A percentile compares a stretch with the other conserved stretches of the same genome.
Conservation (phyloP, 2,329 filamentous ascomycete species). For the Fusarium sororula region DNA sequence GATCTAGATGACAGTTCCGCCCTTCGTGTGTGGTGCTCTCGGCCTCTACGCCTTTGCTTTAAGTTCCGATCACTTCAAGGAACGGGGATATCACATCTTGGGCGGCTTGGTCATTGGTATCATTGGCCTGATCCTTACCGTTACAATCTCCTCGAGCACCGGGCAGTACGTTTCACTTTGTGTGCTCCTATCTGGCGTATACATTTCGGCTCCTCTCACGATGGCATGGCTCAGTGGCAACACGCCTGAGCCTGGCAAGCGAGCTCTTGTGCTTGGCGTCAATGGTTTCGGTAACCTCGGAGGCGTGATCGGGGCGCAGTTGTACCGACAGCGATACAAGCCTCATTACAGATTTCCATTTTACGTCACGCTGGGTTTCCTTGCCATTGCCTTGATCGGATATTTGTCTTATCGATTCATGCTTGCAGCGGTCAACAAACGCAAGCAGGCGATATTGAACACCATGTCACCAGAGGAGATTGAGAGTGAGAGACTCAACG, state of each 20-base stretch:
- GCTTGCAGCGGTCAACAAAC: constrained; percentile 33
- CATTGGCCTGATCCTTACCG: constrained; percentile 38
- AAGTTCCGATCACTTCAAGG: constrained; percentile 38
- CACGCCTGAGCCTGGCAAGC: constrained; percentile 43
- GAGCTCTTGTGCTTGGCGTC: constrained; percentile 42
- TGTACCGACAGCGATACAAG: constrained; percentile 37
- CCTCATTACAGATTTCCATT: constrained; percentile 41
- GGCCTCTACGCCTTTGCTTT: constrained; percentile 41
- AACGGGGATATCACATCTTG: constrained; percentile 41
- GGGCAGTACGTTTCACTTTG: constrained; percentile 40
- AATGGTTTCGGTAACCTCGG: constrained; percentile 43
- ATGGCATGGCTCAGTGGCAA: constrained; percentile 44
- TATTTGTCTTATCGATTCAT: constrained; percentile 38
- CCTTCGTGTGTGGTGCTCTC: constrained; percentile 41
- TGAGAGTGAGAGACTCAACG: constrained; percentile 39
- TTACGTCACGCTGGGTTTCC: constrained; percentile 39
- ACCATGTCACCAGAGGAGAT: constrained; percentile 37
- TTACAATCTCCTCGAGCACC: constrained; percentile 33
- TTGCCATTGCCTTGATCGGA: constrained; percentile 33
- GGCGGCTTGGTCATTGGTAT: constrained; percentile 37
- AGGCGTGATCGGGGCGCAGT: constrained; percentile 40
- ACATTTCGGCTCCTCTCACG: constrained; percentile 41
- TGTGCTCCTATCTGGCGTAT: constrained; percentile 39
- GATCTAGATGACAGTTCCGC: constrained; percentile 41
- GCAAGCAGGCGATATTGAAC: constrained; percentile 25